These are phyloP conservation scores for Rhododendron simsii DNA, from an alignment of 148 eudicot genomes.

Conservation along the genomic window DNA sequence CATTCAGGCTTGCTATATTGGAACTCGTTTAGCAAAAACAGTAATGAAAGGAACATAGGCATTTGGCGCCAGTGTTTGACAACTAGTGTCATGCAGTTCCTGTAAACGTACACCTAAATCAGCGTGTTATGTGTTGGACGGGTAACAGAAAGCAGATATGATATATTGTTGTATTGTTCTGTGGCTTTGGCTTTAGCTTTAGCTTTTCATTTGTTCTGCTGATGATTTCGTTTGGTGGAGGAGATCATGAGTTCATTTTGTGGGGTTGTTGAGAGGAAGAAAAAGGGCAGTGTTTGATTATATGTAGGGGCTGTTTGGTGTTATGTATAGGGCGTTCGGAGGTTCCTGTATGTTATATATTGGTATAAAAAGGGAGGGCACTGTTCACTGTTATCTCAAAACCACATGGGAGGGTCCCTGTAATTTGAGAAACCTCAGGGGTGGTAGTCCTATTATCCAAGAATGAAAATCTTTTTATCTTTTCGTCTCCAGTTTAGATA, in stretches of 20 bases:
- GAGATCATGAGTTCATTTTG: neutral
- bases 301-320: neutral
- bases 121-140: neutral
- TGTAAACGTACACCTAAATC: neutral
- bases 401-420: neutral
- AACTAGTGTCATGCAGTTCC: neutral
- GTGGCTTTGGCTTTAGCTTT: neutral
- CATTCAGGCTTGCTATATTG: neutral
- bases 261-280: neutral
- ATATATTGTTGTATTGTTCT: neutral
- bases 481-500: neutral
- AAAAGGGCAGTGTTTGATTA: neutral
- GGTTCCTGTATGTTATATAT: neutral
- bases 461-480: neutral
- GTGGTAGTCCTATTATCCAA: neutral
- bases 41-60: neutral
- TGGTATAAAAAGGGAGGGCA: neutral
- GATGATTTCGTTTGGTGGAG: neutral
- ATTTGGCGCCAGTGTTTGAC: neutral
- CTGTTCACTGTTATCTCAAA: neutral
- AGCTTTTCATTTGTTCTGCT: neutral
- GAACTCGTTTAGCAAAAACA: neutral
- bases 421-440: neutral
- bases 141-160: neutral
- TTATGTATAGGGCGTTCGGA: neutral